These are phyloP conservation scores for Mycena galopus DNA, from an alignment of 768 basidiomycete genomes.

Conservation along the genomic window DNA sequence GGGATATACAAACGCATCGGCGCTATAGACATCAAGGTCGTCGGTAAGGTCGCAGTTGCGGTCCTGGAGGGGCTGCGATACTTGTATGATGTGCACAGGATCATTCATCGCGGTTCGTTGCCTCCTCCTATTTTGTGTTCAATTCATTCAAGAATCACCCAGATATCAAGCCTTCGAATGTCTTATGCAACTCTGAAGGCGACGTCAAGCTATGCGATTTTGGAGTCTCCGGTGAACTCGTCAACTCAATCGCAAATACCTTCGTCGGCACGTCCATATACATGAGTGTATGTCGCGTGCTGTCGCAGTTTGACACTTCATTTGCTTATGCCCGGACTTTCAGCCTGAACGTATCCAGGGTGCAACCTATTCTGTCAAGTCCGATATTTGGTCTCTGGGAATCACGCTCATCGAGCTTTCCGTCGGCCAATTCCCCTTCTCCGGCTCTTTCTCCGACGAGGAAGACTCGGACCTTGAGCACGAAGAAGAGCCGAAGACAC, in stretches of 20 bases:
- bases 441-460: conserved; percentile 77
- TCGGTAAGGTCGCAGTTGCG: conserved; percentile 92
- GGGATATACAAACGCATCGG: conserved; percentile 97
- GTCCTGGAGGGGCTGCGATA: conserved; percentile 97
- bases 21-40: conserved; percentile 91
- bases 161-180: conserved; percentile 99
- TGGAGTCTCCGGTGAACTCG: conserved; percentile 97
- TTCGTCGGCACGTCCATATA: conserved; percentile 99
- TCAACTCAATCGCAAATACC: conserved; percentile 98
- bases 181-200: conserved; percentile 92
- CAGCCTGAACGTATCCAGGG: conserved; percentile 99
- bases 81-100: conserved; percentile 96
- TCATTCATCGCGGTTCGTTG: conserved; percentile 94
- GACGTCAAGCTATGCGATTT: conserved; percentile 99
- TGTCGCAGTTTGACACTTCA: neutral
- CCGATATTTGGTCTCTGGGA: conserved; percentile 98
- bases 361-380: conserved; percentile 98
- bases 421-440: conserved; percentile 98
- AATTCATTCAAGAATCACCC: conserved; percentile 4
- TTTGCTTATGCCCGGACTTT: neutral
- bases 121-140: conserved; percentile 42
- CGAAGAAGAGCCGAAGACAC: neutral
- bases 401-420: conserved; percentile 98
- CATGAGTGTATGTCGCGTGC: conserved; percentile 87
- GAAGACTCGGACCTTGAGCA: conserved; percentile 80